Conservation (phyloP, 2,329 filamentous ascomycete genomes). For the Triangularia setosa region DNA sequence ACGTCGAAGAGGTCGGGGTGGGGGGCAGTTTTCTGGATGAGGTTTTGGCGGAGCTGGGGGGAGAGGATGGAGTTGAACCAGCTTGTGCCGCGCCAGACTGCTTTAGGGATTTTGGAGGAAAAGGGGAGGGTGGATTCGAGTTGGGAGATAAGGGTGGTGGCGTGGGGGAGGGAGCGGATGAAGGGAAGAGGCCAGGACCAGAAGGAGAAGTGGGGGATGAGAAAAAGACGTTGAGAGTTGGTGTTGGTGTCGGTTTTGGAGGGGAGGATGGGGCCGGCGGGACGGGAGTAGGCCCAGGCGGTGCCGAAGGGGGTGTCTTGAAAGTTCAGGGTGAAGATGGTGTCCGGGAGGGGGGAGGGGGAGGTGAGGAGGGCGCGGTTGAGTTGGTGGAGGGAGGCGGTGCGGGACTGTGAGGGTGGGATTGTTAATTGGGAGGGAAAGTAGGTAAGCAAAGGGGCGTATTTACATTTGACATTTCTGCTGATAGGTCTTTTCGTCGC, state of each 20-base stretch:
- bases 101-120: slow-evolving; percentile 38
- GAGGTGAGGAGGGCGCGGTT: slow-evolving; percentile 49
- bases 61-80: slow-evolving; percentile 46
- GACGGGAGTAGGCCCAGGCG: slow-evolving; percentile 46
- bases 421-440: background rate
- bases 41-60: slow-evolving; percentile 39
- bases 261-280: slow-evolving; percentile 40
- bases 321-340: slow-evolving; percentile 50
- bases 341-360: slow-evolving; percentile 45
- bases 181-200: slow-evolving; percentile 52
- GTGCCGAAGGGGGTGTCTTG: slow-evolving; percentile 45
- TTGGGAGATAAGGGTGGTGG: slow-evolving; percentile 33
- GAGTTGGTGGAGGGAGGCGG: slow-evolving; percentile 51
- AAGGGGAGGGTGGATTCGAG: slow-evolving; percentile 34
- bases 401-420: slow-evolving; percentile 37
- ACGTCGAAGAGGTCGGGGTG: slow-evolving; percentile 46
- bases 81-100: slow-evolving; percentile 49
- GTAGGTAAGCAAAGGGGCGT: background rate
- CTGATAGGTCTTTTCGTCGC: slow-evolving; percentile 37
- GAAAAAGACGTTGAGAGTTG: slow-evolving; percentile 37
- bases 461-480: slow-evolving; percentile 37
- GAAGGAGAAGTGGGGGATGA: slow-evolving; percentile 55
- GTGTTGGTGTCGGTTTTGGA: slow-evolving; percentile 27
- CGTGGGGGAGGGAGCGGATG: slow-evolving; percentile 42
- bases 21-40: slow-evolving; percentile 33